Conservation (phyloP, 1,284 basidiomycete species). For the Erythrobasidium hasegawianum region DNA sequence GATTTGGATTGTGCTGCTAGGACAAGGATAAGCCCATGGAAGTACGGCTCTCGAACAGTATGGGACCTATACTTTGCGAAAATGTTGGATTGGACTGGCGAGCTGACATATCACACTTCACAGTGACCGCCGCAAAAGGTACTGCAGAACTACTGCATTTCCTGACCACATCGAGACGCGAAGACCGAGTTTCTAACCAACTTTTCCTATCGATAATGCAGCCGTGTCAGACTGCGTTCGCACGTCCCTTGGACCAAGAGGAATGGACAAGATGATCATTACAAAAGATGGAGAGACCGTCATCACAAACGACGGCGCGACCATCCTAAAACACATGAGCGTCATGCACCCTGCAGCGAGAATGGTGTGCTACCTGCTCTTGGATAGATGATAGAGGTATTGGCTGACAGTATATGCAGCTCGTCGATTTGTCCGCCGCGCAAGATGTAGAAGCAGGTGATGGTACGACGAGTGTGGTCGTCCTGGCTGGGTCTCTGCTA, state of each 20-base stretch:
- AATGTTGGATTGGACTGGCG: background rate
- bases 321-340: conserved; percentile 94
- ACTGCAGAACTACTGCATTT: conserved; percentile 40
- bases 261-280: conserved; percentile 93
- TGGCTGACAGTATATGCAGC: conserved; percentile 53
- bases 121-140: conserved; percentile 90
- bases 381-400: conserved; percentile 2
- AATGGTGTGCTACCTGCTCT: conserved; percentile 62
- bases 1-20: conserved; percentile 35
- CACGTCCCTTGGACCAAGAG: conserved; percentile 92
- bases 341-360: conserved; percentile 97
- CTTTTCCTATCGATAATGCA: conserved; percentile 47
- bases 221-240: conserved; percentile 97
- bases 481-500: conserved; percentile 87
- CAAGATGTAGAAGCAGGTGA: conserved; percentile 99
- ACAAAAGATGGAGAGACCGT: conserved; percentile 94
- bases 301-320: conserved; percentile 98
- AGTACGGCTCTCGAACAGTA: conserved; percentile 78
- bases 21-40: conserved; percentile 83
- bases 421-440: conserved; percentile 94
- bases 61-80: background rate
- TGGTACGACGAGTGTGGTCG: conserved; percentile 97
- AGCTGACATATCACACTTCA: background rate
- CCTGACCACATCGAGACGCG: background rate
- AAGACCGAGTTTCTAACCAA: conserved; percentile 2